These are phyloP conservation scores for Pyrenochaeta sp. DNA, from an alignment of 2,329 filamentous ascomycete species.

Conservation along the genomic window DNA sequence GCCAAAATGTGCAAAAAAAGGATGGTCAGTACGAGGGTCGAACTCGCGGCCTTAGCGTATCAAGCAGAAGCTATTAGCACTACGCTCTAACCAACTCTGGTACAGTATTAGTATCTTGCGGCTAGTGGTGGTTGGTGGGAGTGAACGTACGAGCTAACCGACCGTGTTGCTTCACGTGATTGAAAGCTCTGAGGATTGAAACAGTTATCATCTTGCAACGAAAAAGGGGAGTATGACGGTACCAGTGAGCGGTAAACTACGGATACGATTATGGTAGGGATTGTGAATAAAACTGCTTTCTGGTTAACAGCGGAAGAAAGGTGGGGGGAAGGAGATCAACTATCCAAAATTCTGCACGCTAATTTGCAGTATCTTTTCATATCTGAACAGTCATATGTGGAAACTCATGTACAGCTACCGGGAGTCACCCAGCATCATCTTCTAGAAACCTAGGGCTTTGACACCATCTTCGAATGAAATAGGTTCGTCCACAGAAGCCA, in stretches of 20 bases:
- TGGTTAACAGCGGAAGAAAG: too few relatives aligned
- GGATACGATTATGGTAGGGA: too few relatives aligned
- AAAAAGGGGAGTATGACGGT: too few relatives aligned
- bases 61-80: slow-evolving; percentile 22
- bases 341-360: too few relatives aligned
- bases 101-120: slow-evolving; percentile 14
- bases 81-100: slow-evolving; percentile 32
- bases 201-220: not conserved
- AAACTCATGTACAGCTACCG: too few relatives aligned
- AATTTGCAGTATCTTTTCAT: too few relatives aligned
- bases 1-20: slow-evolving; percentile 13
- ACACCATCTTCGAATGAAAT: slow-evolving; percentile 42
- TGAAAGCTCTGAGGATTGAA: not conserved
- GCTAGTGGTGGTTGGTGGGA: not conserved
- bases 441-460: slow-evolving; percentile 35
- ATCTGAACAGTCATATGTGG: too few relatives aligned
- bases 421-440: too few relatives aligned
- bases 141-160: not conserved
- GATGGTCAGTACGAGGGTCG: slow-evolving; percentile 29
- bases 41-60: slow-evolving; percentile 25
- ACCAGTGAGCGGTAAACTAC: too few relatives aligned
- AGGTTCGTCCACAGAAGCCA: slow-evolving; percentile 46
- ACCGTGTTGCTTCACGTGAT: not conserved
- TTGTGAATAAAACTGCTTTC: too few relatives aligned
- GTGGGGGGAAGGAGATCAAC: too few relatives aligned